Evolutionary conservation across 2,329 filamentous ascomycete species (phyloP).

Genomic region (Cladorrhinum sp.): DNA sequence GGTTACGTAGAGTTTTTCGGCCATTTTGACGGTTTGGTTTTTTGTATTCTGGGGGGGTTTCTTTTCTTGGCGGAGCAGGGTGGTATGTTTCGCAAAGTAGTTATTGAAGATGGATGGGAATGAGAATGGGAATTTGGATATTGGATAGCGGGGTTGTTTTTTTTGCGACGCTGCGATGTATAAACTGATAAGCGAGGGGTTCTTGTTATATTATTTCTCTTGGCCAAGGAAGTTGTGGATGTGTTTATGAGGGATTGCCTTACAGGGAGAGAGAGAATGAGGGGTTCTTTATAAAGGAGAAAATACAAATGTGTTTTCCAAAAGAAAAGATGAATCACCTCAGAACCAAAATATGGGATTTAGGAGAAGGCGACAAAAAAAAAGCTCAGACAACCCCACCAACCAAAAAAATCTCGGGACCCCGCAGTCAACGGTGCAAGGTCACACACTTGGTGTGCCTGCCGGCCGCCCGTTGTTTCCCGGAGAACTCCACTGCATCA

Average conservation of each 20-base stretch:
- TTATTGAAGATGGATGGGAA: too few species aligned
- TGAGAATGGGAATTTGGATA: background rate
- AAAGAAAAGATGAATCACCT: background rate
- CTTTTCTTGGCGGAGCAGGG: conserved; percentile 2
- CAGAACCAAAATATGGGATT: background rate
- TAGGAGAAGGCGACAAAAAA: conserved; percentile 5
- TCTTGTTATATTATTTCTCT: too few species aligned
- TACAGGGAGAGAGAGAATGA: too few species aligned
- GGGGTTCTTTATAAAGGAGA: too few species aligned
- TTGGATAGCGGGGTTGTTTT: conserved; percentile 3
- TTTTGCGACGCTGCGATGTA: conserved; percentile 6
- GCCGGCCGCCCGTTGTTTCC: background rate
- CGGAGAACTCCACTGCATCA: conserved; percentile 1
- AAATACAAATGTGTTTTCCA: too few species aligned
- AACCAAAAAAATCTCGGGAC: conserved; percentile 9
- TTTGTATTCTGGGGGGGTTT: background rate
- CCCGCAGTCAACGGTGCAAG: conserved; percentile 12
- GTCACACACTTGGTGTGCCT: background rate
- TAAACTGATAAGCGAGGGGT: conserved; percentile 9
- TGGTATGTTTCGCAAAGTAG: too few species aligned
- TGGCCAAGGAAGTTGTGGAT: background rate
- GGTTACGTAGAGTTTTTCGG: conserved; percentile 83
- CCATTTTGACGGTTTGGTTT: conserved; percentile 55
- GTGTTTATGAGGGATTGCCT: background rate
- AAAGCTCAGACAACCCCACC: conserved; percentile 11